Evolutionary conservation across 1,284 basidiomycete species (phyloP), one percentile per base, ranked within the genome.

Genomic region (Pulchroboletus neoregius): DNA sequence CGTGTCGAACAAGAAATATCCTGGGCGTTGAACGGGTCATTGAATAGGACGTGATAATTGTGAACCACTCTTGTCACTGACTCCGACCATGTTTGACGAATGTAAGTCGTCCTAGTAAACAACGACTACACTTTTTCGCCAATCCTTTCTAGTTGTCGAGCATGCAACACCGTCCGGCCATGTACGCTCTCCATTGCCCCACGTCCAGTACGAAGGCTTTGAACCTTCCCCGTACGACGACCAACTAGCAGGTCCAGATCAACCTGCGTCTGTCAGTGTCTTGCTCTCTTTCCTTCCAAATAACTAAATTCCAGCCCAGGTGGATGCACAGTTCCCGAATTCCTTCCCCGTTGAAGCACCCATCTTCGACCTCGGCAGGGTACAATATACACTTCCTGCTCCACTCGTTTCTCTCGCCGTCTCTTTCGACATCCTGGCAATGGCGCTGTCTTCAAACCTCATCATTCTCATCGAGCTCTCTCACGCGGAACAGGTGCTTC

Each of bases 371-470:
- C 79, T 94, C 13, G 87, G 84, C 40, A 78, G 84, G 53, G 92
- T 96, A 9, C 94, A 96, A 69, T 94, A 89, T 65, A 80, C 86
- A 2, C 85, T 93, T 28, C 87, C 91, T 15, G 87, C 91, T 2
- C 76, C 85, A 16, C 76, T 97, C 20, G 68, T 89, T 30, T 80
- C 84, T 41, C 79, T 96, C 37, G 84, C 82, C 15, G 87, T 94
- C 46, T 85, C 84, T 50, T 92, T 88, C 40, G 93, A 95, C 66
- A 74, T 90, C 58, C 79, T 97, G 42, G 85, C 83, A 43, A 91
- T 94, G 80, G 90, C 82, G 0, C 71, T 92, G 1, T 69, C 78
- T n/a, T 86, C 87, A 28, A 87, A 93, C 54, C 65, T 78, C 24
- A 72, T 94, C 30, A 81, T 92, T 43, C 78, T 93, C 52, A 92